phyloP scores from a whole-genome alignment of 352 stramenopile genomes.

The Globisporangium acanthophoron region DNA sequence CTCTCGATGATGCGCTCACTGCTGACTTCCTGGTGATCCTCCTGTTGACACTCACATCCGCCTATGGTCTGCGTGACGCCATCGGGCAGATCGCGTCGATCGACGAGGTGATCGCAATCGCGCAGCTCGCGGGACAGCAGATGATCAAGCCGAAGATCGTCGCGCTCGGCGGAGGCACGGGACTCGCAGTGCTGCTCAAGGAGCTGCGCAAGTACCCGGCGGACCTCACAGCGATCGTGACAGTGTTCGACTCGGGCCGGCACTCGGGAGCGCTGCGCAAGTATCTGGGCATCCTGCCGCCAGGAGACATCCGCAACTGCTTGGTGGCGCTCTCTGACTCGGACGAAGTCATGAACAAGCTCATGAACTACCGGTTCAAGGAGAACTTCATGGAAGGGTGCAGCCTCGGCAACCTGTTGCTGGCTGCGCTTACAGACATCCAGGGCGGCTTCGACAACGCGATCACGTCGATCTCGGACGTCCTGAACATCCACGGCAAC shows the following conservation, averaged over 20 bases:
- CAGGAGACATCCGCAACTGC: slow-evolving; percentile 85
- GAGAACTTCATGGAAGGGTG: slow-evolving; percentile 87
- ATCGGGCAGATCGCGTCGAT: slow-evolving; percentile 62
- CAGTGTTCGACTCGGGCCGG: slow-evolving; percentile 83
- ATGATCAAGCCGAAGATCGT: slow-evolving; percentile 83
- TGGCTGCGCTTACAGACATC: slow-evolving; percentile 78
- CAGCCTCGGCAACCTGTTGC: slow-evolving; percentile 75
- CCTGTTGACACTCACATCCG: not conserved
- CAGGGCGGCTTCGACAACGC: slow-evolving; percentile 78
- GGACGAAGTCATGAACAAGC: slow-evolving; percentile 79
- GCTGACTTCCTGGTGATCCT: no score
- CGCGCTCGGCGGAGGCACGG: slow-evolving; percentile 72
- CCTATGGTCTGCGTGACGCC: not conserved
- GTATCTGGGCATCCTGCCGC: slow-evolving; percentile 75
- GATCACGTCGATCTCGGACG: slow-evolving; percentile 75
- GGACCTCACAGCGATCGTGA: slow-evolving; percentile 83
- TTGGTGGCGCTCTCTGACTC: slow-evolving; percentile 79
- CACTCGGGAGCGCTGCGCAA: slow-evolving; percentile 80
- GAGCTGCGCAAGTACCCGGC: slow-evolving; percentile 79
- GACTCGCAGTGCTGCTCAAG: slow-evolving; percentile 78
- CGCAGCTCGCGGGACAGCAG: slow-evolving; percentile 73
- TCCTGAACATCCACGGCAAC: slow-evolving; percentile 79
- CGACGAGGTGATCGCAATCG: slow-evolving; percentile 65
- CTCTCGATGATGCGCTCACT: not conserved
- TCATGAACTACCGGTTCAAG: slow-evolving; percentile 88